Evolutionary conservation across 768 basidiomycete genomes (phyloP), one percentile per base, ranked within the genome.

Genomic region (Xanthoconium stramineum): DNA sequence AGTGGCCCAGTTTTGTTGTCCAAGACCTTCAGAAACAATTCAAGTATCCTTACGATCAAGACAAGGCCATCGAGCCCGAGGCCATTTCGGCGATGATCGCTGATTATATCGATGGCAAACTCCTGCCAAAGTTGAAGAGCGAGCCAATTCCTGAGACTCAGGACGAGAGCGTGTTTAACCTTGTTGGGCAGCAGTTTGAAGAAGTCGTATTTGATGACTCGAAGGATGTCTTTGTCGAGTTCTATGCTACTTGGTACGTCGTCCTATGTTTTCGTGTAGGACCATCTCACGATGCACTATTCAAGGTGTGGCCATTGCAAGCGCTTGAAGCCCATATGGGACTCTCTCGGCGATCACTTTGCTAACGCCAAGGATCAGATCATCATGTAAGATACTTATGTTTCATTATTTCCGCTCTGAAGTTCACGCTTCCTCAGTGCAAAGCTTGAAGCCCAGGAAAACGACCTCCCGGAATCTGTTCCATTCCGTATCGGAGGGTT

Each of bases 161-260:
- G 73, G 83, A 90, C 56, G 92, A 91, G 71, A 81, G 79, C 54
- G 94, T 96, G 52, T 88, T 81, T 74, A 82, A 79, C 48, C 76
- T 99, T 29, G 96, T 98, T 51, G 85, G 91, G 59, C 89, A 91
- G 72, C 84, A 88, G 61, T 98, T 98, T 61, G 93, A 98, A 3
- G 76, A 91, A 49, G 78, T 94, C 50, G 88, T 91, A 35, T 85
- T 83, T 58, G 91, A 97, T 68, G 89, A 94, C 60, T 76, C 77
- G 55, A 97, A 97, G 77, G 95, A 98, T 69, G 88, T 98, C 65
- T 94, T 99, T 66, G 79, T 98, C 61, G 96, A 98, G 75, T 95
- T 99, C 75, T 98, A 91, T 66, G 97, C 97, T 47, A 84, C 93
- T 47, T 99, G 97, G 97, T 95, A 72, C 43, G 86, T 73, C 36